phyloP scores from a whole-genome alignment of 106 monocot genomes.

The Ottelia alismoides region DNA sequence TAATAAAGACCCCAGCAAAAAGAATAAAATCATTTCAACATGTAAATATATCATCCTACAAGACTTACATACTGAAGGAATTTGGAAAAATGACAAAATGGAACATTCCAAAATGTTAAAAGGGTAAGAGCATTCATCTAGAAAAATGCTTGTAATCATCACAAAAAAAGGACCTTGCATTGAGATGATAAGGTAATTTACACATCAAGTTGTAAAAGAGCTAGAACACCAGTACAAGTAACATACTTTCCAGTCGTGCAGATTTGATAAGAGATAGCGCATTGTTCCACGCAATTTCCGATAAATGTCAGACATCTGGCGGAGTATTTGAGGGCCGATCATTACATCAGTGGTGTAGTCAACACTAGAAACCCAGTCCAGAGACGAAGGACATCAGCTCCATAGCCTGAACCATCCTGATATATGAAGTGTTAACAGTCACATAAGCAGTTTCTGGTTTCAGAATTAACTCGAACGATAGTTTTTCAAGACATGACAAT shows the following conservation, averaged over 20 bases:
- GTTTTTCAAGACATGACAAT: not conserved
- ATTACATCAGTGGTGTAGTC: constrained; percentile 94
- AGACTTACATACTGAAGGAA: no score
- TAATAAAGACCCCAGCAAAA: no score
- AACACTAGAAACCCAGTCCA: constrained; percentile 99
- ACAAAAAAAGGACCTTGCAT: no score
- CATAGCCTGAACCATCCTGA: constrained; percentile 84
- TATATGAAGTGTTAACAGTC: constrained; percentile 8
- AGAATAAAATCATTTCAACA: no score
- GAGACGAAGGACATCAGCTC: constrained; percentile 93
- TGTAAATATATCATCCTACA: no score
- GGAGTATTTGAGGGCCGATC: constrained; percentile 85
- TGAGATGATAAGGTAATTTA: no score
- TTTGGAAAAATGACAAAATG: no score
- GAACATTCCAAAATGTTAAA: no score
- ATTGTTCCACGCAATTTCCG: constrained; percentile 90
- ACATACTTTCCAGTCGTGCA: constrained; percentile 99
- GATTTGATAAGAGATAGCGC: constrained; percentile 88
- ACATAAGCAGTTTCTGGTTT: not conserved
- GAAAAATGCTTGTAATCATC: no score
- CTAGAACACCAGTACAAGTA: no score
- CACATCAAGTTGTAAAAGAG: no score
- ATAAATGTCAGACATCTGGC: constrained; percentile 96
- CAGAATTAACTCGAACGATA: not conserved
- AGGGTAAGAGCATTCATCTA: no score